Percentiles rank a stretch among this genome's conserved stretches.
Evolutionary conservation across 1,284 basidiomycete genomes (phyloP).

Genomic region (Cystobasidiaceae sp.): DNA sequence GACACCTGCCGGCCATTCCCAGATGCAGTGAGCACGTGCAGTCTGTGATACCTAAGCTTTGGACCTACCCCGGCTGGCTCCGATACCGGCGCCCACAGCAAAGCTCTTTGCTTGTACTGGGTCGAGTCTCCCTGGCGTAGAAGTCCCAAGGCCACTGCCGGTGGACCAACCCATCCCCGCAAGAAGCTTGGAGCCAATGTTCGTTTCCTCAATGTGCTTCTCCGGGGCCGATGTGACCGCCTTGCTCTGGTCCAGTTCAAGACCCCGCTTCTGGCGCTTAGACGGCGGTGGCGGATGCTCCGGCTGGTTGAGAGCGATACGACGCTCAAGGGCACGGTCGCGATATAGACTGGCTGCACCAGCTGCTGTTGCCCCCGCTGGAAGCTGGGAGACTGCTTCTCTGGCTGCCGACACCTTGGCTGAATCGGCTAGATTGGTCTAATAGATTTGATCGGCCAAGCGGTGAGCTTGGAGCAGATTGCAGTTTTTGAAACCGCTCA

Average conservation of each 20-base stretch:
- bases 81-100: constrained; percentile 32
- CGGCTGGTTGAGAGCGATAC: constrained; percentile 81
- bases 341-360: constrained; percentile 66
- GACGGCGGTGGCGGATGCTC: constrained; percentile 59
- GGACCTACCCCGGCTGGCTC: constrained; percentile 23
- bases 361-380: constrained; percentile 46
- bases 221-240: constrained; percentile 15
- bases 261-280: constrained; percentile 44
- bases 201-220: constrained; percentile 30
- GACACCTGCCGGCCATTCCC: not conserved
- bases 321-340: constrained; percentile 81
- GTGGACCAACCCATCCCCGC: constrained; percentile 30
- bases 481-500: not conserved
- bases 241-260: not conserved
- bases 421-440: constrained; percentile 40
- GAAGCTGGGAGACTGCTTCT: constrained; percentile 43
- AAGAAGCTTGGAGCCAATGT: constrained; percentile 32
- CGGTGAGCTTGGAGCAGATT: not conserved
- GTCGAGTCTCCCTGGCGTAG: constrained; percentile 15
- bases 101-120: constrained; percentile 27
- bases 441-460: not conserved
- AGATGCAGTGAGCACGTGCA: not conserved
- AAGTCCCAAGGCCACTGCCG: constrained; percentile 21
- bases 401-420: constrained; percentile 27
- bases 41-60: not conserved